Evolutionary conservation across 169 alveolate genomes (phyloP), one percentile per base, ranked within the genome.

Genomic region (Neospora caninum): DNA sequence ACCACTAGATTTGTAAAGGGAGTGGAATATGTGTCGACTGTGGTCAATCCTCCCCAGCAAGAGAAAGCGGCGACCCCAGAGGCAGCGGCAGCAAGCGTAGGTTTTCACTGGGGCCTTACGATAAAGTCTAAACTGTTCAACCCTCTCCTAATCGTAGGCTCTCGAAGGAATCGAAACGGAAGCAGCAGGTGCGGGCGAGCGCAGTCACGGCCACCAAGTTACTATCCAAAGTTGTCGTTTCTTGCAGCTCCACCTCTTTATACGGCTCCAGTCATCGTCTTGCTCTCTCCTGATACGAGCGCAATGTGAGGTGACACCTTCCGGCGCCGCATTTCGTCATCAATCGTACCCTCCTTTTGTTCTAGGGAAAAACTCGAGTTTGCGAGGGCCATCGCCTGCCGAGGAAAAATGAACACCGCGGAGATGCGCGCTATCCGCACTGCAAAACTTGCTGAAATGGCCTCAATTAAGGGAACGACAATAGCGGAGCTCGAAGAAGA

Each of bases 301-400:
- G 80, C 95, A 29, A 93, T 82, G 95, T 93, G 70, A 36, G 94
- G 29, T 39, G 31, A 27, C 58, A 4, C 58, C 22, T 49, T 49
- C 58, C 58, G 58, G 13, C 39, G 88, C 36, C 31, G 67, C 36
- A 13, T 10, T 39, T 22, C 18, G 18, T 34, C 84, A 73, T 2
- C 84, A 34, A 27, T 31, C 42, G 16, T 0, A 82, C 53, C 22
- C 64, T 31, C 0, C 67, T 31, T 10, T 16, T 13, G 31, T 42
- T n/a, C 53, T 93, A 93, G 95, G 64, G 95, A 93, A 80, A 93
- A 93, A 84, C 82, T 93, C 80, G 95, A 93, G 87, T 91, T 93
- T 39, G 94, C 95, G 58, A n/a, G 95, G 42, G 95, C 95, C 31
- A 58, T 88, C 36, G 93, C 92, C 25, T 93, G 95, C 70, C 78